Base-by-base conservation (phyloP, 2,329 filamentous ascomycete species). In the Fusarium duplospermum region DNA sequence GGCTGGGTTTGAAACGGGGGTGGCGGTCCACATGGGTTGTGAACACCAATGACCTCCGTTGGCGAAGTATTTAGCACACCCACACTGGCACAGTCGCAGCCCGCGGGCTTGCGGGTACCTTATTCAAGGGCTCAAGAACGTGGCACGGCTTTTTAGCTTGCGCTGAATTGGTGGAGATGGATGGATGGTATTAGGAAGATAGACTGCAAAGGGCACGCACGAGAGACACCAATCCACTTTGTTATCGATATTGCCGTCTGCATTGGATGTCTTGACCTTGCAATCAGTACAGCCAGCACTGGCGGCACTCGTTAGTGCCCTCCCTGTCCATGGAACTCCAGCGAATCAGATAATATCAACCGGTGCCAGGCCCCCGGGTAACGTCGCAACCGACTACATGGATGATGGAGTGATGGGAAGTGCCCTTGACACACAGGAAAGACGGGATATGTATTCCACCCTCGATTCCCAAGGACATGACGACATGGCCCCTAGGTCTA, bases 311-410 rank as follows among this genome's bases (percentile, higher is more conserved):
- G 29, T 31, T 40, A 10, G 18, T 56, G 29, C 57, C 24, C 31
- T 33, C 31, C 31, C 61, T 62, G 36, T 58, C 45, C 8, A 11
- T 27, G 50, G 38, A 29, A 29, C 18, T 31, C 38, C 18, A 20
- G 29, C 67, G 31, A 71, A 71, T 71, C 67, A 71, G 67, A 67
- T 57, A 67, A 64, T 42, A 57, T 67, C 45, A 35, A 67, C 45
- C 18, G n/a, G 36, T 62, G 29, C 54, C 52, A 60, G 59, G 45
- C 38, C 54, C 63, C 64, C 35, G 69, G 63, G 57, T 60, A 47
- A 52, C 57, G 62, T 71, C 27, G 62, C 68, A 71, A 38, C 24
- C 65, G 47, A 60, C 13, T 52, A 13, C 45, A 64, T 36, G 47
- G 47, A 31, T 47, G 47, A 52, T 54, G 47, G 47, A 54, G 27